phyloP scores from a whole-genome alignment of 2,329 filamentous ascomycete genomes.

The Metarhizium humberi region DNA sequence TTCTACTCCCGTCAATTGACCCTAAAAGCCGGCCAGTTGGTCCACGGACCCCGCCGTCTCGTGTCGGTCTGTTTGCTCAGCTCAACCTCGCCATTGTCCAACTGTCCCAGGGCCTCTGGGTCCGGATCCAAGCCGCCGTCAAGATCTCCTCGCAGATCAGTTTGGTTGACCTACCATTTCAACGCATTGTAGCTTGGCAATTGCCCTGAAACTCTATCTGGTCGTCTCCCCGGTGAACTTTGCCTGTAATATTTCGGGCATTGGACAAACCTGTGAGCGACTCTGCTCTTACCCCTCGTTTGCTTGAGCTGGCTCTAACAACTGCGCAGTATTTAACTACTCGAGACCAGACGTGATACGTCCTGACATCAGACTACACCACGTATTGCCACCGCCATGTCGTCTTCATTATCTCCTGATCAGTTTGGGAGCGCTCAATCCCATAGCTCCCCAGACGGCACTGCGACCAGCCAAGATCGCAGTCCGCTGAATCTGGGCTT shows the following conservation, averaged over 20 bases:
- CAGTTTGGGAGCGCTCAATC: conserved; percentile 19
- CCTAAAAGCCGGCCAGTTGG: too few species aligned
- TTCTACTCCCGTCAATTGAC: too few species aligned
- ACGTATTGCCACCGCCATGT: conserved; percentile 1
- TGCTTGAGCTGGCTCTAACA: neutral
- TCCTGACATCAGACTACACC: neutral
- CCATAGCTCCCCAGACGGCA: conserved; percentile 15
- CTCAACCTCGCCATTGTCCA: too few species aligned
- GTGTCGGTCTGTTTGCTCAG: too few species aligned
- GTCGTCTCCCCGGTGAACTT: neutral
- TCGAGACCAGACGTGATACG: neutral
- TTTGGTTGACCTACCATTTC: neutral
- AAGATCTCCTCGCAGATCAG: neutral
- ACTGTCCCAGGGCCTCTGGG: neutral
- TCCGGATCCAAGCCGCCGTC: too few species aligned
- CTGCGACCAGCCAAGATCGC: conserved; percentile 25
- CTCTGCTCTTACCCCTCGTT: neutral
- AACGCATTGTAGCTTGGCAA: neutral
- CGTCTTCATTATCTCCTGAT: conserved; percentile 36
- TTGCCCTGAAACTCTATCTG: neutral
- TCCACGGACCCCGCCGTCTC: too few species aligned
- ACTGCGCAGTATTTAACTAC: neutral
- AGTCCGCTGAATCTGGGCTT: conserved; percentile 46
- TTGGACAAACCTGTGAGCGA: neutral
- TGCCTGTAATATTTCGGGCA: neutral